These are phyloP conservation scores for Eucalyptus rudis DNA, from an alignment of 345 rosid species.

Conservation along the genomic window DNA sequence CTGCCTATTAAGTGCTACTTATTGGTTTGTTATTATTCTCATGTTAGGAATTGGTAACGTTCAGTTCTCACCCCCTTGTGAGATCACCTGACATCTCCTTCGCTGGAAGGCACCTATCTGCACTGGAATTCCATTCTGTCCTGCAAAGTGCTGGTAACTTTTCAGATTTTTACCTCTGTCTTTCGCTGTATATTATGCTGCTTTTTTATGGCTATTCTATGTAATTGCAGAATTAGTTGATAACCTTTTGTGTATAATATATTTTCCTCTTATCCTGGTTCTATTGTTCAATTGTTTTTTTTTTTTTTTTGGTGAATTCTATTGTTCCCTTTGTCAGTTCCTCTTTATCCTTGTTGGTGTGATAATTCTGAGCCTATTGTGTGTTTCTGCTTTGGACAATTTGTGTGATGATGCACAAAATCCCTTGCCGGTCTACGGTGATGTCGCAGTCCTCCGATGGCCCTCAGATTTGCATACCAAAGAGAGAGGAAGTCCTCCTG, in stretches of 20 bases:
- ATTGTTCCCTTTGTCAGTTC: background rate
- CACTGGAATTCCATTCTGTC: constrained; percentile 69
- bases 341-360: background rate
- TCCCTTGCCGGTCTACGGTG: background rate
- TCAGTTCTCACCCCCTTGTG: constrained; percentile 49
- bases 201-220: background rate
- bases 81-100: constrained; percentile 59
- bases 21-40: background rate
- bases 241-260: background rate
- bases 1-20: background rate
- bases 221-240: background rate
- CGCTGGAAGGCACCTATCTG: constrained; percentile 88
- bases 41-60: constrained; percentile 79
- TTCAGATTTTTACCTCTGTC: background rate
- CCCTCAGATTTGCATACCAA: background rate
- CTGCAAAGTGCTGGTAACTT: constrained; percentile 51
- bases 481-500: background rate
- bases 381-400: background rate
- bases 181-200: background rate
- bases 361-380: background rate
- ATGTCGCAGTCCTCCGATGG: background rate
- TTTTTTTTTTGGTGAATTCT: no score
- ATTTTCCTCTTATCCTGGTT: background rate
- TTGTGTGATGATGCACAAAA: background rate
- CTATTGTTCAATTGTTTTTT: background rate